Percentiles rank a stretch among this genome's conserved stretches.
Conservation (phyloP, 2,329 filamentous ascomycete species). For the Aspergillus fructus region DNA sequence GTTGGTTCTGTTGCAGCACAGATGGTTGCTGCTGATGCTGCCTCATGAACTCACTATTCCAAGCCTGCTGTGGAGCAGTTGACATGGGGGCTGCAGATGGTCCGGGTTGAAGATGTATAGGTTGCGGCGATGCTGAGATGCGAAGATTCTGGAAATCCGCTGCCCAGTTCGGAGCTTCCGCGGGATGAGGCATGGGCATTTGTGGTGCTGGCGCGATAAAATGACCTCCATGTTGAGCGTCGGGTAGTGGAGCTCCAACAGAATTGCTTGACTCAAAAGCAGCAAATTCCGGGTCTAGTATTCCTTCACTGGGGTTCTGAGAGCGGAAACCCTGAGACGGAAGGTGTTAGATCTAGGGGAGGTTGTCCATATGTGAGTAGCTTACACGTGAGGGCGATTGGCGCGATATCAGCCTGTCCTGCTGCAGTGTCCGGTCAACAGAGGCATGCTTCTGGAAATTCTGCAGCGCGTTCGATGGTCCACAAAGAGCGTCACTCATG, state of each 20-base stretch:
- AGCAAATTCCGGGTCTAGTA: constrained; percentile 66
- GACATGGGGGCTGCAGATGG: constrained; percentile 37
- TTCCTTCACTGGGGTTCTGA: constrained; percentile 52
- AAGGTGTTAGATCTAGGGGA: constrained; percentile 8
- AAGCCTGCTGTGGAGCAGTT: constrained; percentile 40
- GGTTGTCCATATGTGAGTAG: background rate
- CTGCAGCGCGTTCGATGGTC: constrained; percentile 73
- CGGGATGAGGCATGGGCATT: constrained; percentile 23
- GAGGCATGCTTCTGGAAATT: constrained; percentile 69
- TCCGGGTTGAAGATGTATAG: constrained; percentile 51
- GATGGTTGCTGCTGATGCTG: constrained; percentile 27
- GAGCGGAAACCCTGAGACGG: constrained; percentile 61
- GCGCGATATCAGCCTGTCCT: constrained; percentile 63
- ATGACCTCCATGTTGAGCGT: constrained; percentile 37
- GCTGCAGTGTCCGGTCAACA: constrained; percentile 68
- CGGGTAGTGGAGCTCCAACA: constrained; percentile 32
- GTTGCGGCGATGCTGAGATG: constrained; percentile 38
- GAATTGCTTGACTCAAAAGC: constrained; percentile 58
- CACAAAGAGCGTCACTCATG: constrained; percentile 70
- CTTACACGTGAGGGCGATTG: constrained; percentile 57
- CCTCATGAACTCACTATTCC: constrained; percentile 62
- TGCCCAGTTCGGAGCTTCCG: constrained; percentile 39
- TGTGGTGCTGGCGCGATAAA: constrained; percentile 26
- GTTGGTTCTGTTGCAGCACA: constrained; percentile 20
- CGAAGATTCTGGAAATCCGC: constrained; percentile 48